Evolutionary conservation across 83 land plant genomes (phyloP).

Genomic region (Diphasiastrum complanatum): DNA sequence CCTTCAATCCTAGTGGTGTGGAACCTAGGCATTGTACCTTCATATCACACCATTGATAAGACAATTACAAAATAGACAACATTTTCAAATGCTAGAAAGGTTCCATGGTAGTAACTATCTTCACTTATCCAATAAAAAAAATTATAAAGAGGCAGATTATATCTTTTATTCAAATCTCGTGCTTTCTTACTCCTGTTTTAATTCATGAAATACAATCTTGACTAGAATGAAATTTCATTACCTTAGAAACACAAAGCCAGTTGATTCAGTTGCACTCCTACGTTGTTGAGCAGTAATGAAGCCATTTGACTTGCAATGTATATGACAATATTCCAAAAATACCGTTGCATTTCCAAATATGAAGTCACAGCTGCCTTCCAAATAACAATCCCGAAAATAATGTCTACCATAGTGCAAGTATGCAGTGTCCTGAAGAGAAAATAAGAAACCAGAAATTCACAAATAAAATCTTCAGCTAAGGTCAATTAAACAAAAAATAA

Average conservation of each 20-base stretch:
- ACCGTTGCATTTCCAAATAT: conserved; percentile 94
- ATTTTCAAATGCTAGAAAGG: too few relatives aligned
- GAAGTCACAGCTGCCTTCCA: conserved; percentile 98
- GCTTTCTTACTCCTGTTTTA: background rate
- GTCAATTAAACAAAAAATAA: background rate
- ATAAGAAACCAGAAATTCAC: background rate
- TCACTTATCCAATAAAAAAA: too few relatives aligned
- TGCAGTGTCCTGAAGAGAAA: conserved; percentile 63
- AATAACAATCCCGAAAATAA: conserved; percentile 83
- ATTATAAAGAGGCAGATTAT: too few relatives aligned
- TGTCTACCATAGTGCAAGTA: conserved; percentile 86
- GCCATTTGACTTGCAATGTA: conserved; percentile 86
- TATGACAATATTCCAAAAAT: conserved; percentile 89
- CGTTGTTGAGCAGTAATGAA: conserved; percentile 88
- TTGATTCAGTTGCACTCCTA: conserved; percentile 63
- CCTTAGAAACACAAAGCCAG: conserved; percentile 92
- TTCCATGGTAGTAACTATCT: too few relatives aligned
- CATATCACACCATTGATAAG: too few relatives aligned
- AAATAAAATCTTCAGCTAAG: background rate
- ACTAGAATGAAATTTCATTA: too few relatives aligned
- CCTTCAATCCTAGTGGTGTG: too few relatives aligned
- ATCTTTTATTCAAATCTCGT: background rate
- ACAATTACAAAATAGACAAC: too few relatives aligned
- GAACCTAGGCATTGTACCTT: too few relatives aligned
- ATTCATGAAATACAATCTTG: background rate